These are phyloP conservation scores for Pseudoneurospora amorphoporcata DNA, from an alignment of 495 filamentous ascomycete genomes.

Conservation along the genomic window DNA sequence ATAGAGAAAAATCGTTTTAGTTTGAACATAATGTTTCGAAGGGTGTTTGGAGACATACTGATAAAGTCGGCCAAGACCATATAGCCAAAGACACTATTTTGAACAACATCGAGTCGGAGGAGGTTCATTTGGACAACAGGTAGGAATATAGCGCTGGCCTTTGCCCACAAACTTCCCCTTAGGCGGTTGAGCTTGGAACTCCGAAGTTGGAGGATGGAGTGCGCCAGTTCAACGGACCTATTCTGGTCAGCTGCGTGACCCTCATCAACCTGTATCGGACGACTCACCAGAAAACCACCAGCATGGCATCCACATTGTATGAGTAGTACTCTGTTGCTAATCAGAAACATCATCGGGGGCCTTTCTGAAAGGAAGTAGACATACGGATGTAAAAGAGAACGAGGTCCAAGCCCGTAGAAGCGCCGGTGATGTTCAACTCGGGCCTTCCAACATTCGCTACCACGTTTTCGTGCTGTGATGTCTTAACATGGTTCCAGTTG, in stretches of 20 bases:
- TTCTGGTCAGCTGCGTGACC: neutral
- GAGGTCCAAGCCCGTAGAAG: constrained; percentile 30
- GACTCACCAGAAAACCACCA: constrained; percentile 35
- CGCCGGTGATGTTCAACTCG: constrained; percentile 37
- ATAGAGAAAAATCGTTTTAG: neutral
- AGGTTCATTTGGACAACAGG: constrained; percentile 29
- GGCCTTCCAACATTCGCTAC: constrained; percentile 24
- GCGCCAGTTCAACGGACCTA: constrained; percentile 32
- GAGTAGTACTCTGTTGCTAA: constrained; percentile 32
- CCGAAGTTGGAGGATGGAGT: constrained; percentile 26
- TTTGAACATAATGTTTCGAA: neutral
- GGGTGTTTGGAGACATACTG: constrained; percentile 20
- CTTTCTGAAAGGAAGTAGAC: neutral
- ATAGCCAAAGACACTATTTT: constrained; percentile 20
- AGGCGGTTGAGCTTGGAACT: constrained; percentile 11
- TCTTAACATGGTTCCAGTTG: constrained; percentile 33
- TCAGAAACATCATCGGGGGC: neutral
- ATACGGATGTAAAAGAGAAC: constrained; percentile 39
- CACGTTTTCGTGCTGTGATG: constrained; percentile 28
- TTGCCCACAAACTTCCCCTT: constrained; percentile 23
- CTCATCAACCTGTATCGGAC: neutral
- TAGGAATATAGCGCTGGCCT: constrained; percentile 23
- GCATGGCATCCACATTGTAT: constrained; percentile 39
- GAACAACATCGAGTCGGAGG: constrained; percentile 20
- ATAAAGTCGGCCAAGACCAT: constrained; percentile 31